Evolutionary conservation across 495 filamentous ascomycete species (phyloP).

Genomic region (Staphylotrichum tortipilum): DNA sequence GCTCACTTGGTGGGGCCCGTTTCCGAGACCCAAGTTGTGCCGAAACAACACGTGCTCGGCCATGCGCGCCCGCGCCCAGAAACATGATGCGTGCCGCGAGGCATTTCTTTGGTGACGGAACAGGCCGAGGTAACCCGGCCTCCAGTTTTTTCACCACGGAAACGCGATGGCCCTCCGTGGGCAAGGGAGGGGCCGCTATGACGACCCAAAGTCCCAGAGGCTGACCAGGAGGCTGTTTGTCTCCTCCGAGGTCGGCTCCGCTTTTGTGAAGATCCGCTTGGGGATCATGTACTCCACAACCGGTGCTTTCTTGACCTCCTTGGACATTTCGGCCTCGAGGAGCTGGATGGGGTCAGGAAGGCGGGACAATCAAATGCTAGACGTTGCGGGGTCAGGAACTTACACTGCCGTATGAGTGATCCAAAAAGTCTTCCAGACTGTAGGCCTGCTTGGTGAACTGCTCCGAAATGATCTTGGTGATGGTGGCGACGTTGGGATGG

Average conservation of each 20-base stretch:
- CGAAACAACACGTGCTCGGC: neutral
- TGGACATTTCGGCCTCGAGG: slow-evolving; percentile 70
- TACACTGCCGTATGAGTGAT: slow-evolving; percentile 84
- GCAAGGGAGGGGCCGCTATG: neutral
- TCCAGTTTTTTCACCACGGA: no score
- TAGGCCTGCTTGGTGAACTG: slow-evolving; percentile 96
- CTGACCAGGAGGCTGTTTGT: slow-evolving; percentile 44
- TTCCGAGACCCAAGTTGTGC: neutral
- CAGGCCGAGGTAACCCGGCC: no score
- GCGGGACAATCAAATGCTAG: no score
- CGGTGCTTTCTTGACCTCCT: slow-evolving; percentile 72
- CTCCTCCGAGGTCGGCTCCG: slow-evolving; percentile 34
- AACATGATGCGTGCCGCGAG: neutral
- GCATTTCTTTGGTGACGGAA: no score
- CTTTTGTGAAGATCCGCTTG: slow-evolving; percentile 68
- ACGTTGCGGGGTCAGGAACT: no score
- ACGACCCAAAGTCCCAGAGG: slow-evolving; percentile 46
- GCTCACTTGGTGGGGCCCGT: neutral
- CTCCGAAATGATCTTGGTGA: slow-evolving; percentile 88
- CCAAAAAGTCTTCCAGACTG: slow-evolving; percentile 89
- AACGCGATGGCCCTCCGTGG: no score
- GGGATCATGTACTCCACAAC: slow-evolving; percentile 93
- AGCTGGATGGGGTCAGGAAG: slow-evolving; percentile 52
- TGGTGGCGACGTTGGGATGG: slow-evolving; percentile 92
- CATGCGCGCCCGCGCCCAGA: neutral